A percentile compares a stretch with the other conserved stretches of the same genome.
Conservation (phyloP, 2,329 filamentous ascomycete genomes). For the Xylaria hypoxylon region DNA sequence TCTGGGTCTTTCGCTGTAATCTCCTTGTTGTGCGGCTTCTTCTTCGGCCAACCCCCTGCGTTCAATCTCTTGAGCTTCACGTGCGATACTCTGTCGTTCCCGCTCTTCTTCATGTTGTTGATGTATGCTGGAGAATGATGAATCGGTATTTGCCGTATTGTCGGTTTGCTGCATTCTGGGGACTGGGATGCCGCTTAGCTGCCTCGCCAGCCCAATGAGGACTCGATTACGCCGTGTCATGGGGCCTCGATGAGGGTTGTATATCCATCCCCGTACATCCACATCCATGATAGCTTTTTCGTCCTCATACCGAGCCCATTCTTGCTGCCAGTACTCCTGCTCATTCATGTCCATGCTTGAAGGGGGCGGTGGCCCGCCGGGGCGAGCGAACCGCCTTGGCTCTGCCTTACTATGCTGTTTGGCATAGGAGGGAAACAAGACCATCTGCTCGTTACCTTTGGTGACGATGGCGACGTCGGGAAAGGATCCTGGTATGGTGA, state of each 20-base stretch:
- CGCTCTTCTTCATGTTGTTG: slow-evolving; percentile 62
- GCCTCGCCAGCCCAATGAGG: slow-evolving; percentile 85
- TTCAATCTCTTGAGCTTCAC: slow-evolving; percentile 82
- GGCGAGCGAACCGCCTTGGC: slow-evolving; percentile 47
- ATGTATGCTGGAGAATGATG: slow-evolving; percentile 50
- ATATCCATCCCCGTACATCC: slow-evolving; percentile 96
- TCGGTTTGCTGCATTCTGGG: slow-evolving; percentile 61
- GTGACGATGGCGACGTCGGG: slow-evolving; percentile 85
- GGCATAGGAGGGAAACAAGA: slow-evolving; percentile 94
- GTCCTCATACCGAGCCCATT: slow-evolving; percentile 84
- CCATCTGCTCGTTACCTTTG: slow-evolving; percentile 88
- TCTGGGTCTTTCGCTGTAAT: slow-evolving; percentile 75
- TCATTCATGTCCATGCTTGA: slow-evolving; percentile 64
- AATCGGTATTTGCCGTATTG: slow-evolving; percentile 33
- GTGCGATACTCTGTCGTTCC: slow-evolving; percentile 74
- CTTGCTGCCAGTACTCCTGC: slow-evolving; percentile 78
- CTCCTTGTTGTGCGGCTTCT: slow-evolving; percentile 75
- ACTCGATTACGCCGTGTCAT: slow-evolving; percentile 89
- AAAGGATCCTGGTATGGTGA: slow-evolving; percentile 78
- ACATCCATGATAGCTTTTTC: slow-evolving; percentile 91
- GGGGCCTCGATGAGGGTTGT: slow-evolving; percentile 84
- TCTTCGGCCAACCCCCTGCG: slow-evolving; percentile 77
- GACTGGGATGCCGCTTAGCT: slow-evolving; percentile 86
- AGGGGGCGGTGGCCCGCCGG: slow-evolving; percentile 55
- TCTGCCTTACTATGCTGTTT: slow-evolving; percentile 72